Conservation (phyloP, 345 rosid genomes). For the Trapa incisa region DNA sequence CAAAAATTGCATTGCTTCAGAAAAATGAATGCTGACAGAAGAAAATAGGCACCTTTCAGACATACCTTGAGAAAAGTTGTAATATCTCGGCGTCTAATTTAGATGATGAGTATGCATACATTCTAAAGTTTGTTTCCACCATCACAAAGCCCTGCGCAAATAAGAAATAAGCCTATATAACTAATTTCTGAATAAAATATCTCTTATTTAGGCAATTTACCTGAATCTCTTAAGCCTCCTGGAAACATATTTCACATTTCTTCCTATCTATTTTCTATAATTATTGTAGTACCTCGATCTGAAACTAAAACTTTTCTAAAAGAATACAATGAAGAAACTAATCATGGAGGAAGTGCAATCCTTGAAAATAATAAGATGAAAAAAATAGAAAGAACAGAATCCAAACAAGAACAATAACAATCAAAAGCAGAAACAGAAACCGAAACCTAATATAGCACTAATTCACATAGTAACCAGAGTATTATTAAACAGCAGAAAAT, state of each 20-base stretch:
- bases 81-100: conserved; percentile 80
- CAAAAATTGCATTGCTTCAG: neutral
- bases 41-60: neutral
- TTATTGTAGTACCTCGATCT: neutral
- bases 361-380: neutral
- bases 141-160: conserved; percentile 71
- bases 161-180: conserved; percentile 1
- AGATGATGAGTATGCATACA: conserved; percentile 91
- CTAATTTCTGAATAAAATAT: neutral
- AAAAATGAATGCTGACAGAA: neutral
- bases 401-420: neutral
- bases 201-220: neutral
- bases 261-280: neutral
- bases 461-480: neutral
- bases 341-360: neutral
- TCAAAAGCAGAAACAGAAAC: neutral
- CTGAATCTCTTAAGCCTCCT: neutral
- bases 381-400: neutral
- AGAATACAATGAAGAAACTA: neutral
- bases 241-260: neutral
- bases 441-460: neutral
- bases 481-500: neutral
- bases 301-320: neutral
- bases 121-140: conserved; percentile 87
- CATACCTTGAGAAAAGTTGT: conserved; percentile 83